Base-by-base conservation (phyloP, 371 early-diverging fungal genomes). In the Mucor indicus region DNA sequence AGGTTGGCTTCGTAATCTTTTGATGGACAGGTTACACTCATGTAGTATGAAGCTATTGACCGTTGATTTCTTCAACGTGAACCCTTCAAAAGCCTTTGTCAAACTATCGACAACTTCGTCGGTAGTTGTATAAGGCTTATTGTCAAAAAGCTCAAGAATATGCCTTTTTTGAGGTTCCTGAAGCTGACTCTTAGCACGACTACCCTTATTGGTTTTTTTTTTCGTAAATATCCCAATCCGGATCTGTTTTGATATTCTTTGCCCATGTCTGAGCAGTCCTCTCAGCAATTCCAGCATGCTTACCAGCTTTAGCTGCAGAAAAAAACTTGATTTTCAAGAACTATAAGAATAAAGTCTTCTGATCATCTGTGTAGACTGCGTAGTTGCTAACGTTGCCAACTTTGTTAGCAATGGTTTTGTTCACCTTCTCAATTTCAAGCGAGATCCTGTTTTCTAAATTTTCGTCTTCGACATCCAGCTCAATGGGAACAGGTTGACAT, bases 91-190 rank as follows among this genome's bases (percentile, higher is more conserved):
- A 13, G 36, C 4, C 29, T 50, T 50, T 8, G 50, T 50, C 15
- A 43, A 43, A 43, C 50, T 43, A 23, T 50, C 37, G 22, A 43
- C 36, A 42, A 22, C 36, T 16, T 50, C 37, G 36, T 50, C 50
- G 15, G 43, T 42, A 4, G 43, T 42, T 22, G 31, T 33, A 24
- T 49, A 24, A 9, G 21, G 41, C 15, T 36, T 40, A 7, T 40
- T 23, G 32, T 40, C 41, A 22, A 35, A 49, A 12, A 39, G 24
- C 3, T 49, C 15, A 32, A 49, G 6, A 32, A 40, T 39, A 50
- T 19, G 25, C 27, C 7, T 5, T 24, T 24, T 21, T 32, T 22
- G 22, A 5, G 17, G 12, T 22, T 49, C 36, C 16, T 40, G 41
- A 15, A 40, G 23, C 24, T 35, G 35, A n/a, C 41, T 24, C 10